Evolutionary conservation across 2,329 filamentous ascomycete genomes (phyloP).

Genomic region (Ceratocystiopsis sp.): DNA sequence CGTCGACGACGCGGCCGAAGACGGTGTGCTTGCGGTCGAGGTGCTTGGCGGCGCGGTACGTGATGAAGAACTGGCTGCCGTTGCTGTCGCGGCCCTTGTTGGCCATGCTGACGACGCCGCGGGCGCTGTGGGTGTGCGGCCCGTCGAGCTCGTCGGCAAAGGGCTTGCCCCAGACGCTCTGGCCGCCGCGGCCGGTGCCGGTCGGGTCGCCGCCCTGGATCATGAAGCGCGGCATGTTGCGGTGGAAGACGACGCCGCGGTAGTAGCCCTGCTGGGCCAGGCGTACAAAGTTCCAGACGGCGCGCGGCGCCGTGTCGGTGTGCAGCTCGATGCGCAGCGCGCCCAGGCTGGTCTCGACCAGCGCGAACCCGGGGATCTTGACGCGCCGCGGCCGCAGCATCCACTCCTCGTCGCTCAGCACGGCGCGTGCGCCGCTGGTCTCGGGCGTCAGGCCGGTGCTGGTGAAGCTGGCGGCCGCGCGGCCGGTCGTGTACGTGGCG

Average conservation of each 20-base stretch:
- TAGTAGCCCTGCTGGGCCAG: slow-evolving; percentile 86
- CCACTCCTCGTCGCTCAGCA: slow-evolving; percentile 87
- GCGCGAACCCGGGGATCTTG: slow-evolving; percentile 78
- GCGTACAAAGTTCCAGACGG: slow-evolving; percentile 93
- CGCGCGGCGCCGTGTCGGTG: slow-evolving; percentile 77
- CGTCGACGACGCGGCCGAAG: slow-evolving; percentile 73
- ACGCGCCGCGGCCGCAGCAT: slow-evolving; percentile 84
- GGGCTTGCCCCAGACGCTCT: slow-evolving; percentile 83
- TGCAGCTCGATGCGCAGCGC: slow-evolving; percentile 78
- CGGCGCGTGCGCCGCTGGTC: slow-evolving; percentile 70
- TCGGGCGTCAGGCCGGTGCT: slow-evolving; percentile 86
- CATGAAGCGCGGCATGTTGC: slow-evolving; percentile 95
- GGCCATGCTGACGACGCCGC: slow-evolving; percentile 82
- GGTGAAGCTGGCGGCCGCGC: slow-evolving; percentile 85
- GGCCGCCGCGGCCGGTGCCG: slow-evolving; percentile 78
- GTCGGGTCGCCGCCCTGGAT: slow-evolving; percentile 92
- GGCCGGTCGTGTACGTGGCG: slow-evolving; percentile 76
- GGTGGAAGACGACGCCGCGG: slow-evolving; percentile 66
- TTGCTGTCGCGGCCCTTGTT: slow-evolving; percentile 99
- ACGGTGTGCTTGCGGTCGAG: slow-evolving; percentile 95
- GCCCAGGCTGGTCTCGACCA: slow-evolving; percentile 73
- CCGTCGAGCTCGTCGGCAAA: slow-evolving; percentile 91
- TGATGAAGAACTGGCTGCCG: slow-evolving; percentile 87
- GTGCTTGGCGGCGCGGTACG: slow-evolving; percentile 69
- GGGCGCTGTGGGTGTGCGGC: slow-evolving; percentile 61